Evolutionary conservation across 2,329 filamentous ascomycete genomes (phyloP), one percentile per base, ranked within the genome.

Genomic region (Pseudovirgaria hyperparasitica): DNA sequence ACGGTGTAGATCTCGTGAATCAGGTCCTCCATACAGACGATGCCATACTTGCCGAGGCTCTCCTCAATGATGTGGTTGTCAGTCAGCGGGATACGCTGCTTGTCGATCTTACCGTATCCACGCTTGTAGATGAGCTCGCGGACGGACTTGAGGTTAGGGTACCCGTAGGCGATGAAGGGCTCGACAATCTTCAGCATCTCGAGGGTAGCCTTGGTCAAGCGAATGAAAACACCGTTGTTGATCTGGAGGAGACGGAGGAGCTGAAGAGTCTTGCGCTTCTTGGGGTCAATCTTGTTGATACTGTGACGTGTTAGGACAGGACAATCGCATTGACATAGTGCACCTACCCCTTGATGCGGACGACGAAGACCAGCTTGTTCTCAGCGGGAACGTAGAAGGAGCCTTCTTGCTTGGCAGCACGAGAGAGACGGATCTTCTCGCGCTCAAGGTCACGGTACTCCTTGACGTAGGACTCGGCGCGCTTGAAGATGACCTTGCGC

Each of bases 211-310:
- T 96, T 98, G 69, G 86, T 96, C 57, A 94, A 71, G 57, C 76
- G 79, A 66, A 98, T 72, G 70, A 98, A 98, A 64, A 94, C 84
- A 65, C 87, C 90, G 65, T 93, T 96, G 82, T 98, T 98, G 81
- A 98, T 98, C 73, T 98, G 90, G 54, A 98, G 79, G 45, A 98
- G 84, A 72, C 90, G 87, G 61, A 98, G 86, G 37, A 98, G 82
- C 70, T 98, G 90, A 52, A 98, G 77, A 57, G 93, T 96, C 79
- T 98, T 98, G 74, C 90, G 86, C 65, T 92, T 92, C 82, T 98
- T 96, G 52, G 90, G 90, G 60, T 92, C 77, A 54, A 98, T 96
- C 82, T 98, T 98, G 82, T 96, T 96, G 85, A 98, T 96, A 92
- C 87, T 78, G 39, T 24, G n/a, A n/a, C n/a, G n/a, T n/a, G n/a